Base-by-base conservation (phyloP, 768 basidiomycete species). In the Suillus paluster region DNA sequence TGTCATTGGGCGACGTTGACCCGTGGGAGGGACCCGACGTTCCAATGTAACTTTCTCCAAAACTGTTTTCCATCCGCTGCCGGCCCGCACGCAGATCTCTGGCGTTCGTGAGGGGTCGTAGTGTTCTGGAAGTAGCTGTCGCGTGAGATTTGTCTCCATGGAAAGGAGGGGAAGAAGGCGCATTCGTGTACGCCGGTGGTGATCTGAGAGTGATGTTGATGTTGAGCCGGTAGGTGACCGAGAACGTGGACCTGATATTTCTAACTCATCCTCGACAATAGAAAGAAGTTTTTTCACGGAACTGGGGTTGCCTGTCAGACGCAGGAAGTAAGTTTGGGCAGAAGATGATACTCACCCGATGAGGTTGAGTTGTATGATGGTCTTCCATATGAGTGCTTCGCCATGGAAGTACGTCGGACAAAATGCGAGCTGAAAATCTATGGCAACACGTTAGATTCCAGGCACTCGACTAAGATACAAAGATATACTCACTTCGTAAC, bases 341-440 rank as follows among this genome's bases (percentile, higher is more conserved):
- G 8, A 50, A 1, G 49, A 42, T 14, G 4, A 1, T 21, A 68
- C 77, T 15, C 55, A 87, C 88, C 83, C 75, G 62, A 90, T 88
- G 64, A 91, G 74, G 67, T 91, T 91, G 46, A 91, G 83, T 64
- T 91, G 86, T 9, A 91, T 81, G 58, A 91, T 81, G 14, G 82
- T 80, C 63, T 80, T 83, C 89, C 89, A 91, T 8, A 84, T 80
- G 0, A 78, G 67, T 19, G 84, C 77, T 62, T 91, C 88, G 49
- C 68, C 78, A 48, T 83, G 81, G 60, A 90, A 90, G 59, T 84
- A 81, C 27, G 78, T 79, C 0, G 88, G 89, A 10, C 86, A 82
- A 66, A 89, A 89, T 0, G 84, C 81, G 9, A 91, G 70, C 68
- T 89, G 87, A 64, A 91, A 90, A 67, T 91, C 89, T 91, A 65